Evolutionary conservation across 2,329 filamentous ascomycete genomes (phyloP), one percentile per base, ranked within the genome.

Genomic region (Scleromitrula shiraiana): DNA sequence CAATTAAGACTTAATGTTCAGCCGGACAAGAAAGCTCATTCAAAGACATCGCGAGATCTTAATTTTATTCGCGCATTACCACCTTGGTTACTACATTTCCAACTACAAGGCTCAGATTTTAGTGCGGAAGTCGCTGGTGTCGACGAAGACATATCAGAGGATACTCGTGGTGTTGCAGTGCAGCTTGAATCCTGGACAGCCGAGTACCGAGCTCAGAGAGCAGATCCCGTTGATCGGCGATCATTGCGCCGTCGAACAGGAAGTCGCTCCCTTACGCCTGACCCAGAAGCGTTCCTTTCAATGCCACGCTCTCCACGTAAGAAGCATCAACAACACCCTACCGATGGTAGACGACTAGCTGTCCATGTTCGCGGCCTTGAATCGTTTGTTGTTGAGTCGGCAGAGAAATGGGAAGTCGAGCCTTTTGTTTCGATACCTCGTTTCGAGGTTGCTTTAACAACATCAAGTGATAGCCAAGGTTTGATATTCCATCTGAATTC

Each of bases 121-220:
- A 93, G 87, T 57, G 73, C 95, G 42, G 91, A 98, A 64, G 77
- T 97, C 45, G 93, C 93, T 15, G 93, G 93, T 2, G 74, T 93
- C 19, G 94, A 98, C 61, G 74, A 83, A 40, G 80, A 83, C 17
- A 88, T 97, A 27, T 95, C 90, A 0, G 77, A 83, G 37, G 80
- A 91, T 48, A 85, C 85, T 12, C 80, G 88, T 19, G 93, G 93
- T 15, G 75, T 95, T 33, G 88, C 88, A 0, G 62, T 98, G 14
- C 90, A 96, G 60, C 71, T 97, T 37, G 88, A 95, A 56, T 86
- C 83, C 0, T 93, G 90, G 79, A 87, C 83, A 1, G 81, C 86
- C 3, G 89, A 97, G 58, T 98, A 98, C 65, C 83, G 85, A 55
- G 86, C 87, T 3, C 86, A 93, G 57, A 84, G 84, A 55, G 71